phyloP scores from a whole-genome alignment of 176 grass and related monocot genomes.

The Eleusine coracana region DNA sequence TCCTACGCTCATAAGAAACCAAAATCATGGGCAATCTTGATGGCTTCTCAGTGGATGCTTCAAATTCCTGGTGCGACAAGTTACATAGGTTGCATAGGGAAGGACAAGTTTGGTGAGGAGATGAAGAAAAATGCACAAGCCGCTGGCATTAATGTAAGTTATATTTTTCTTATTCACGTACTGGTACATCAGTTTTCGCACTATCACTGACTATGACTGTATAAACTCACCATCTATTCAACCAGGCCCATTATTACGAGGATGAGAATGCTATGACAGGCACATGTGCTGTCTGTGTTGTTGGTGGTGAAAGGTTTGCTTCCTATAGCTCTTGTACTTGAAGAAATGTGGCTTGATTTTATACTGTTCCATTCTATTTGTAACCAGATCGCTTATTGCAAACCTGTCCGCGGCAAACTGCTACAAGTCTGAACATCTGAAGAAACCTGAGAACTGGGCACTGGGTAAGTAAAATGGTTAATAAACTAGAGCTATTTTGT shows the following conservation, averaged over 20 bases:
- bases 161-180: background rate
- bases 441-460: constrained; percentile 74
- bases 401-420: constrained; percentile 77
- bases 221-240: constrained; percentile 13
- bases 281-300: constrained; percentile 82
- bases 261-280: constrained; percentile 64
- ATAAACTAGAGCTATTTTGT: background rate
- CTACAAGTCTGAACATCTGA: constrained; percentile 80
- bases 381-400: constrained; percentile 74
- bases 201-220: constrained; percentile 4
- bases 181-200: background rate
- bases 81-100: constrained; percentile 83
- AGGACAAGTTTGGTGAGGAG: constrained; percentile 88
- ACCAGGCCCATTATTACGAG: constrained; percentile 70
- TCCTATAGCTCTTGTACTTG: background rate
- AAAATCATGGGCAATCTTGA: background rate
- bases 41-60: constrained; percentile 74
- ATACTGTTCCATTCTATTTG: constrained; percentile 14
- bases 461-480: constrained; percentile 53
- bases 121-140: constrained; percentile 75
- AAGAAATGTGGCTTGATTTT: background rate
- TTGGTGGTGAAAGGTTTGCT: constrained; percentile 71
- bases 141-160: constrained; percentile 67
- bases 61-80: constrained; percentile 76
- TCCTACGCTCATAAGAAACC: background rate